Conservation (phyloP, 2,329 filamentous ascomycete genomes). For the Aspergillus hiratsukae region DNA sequence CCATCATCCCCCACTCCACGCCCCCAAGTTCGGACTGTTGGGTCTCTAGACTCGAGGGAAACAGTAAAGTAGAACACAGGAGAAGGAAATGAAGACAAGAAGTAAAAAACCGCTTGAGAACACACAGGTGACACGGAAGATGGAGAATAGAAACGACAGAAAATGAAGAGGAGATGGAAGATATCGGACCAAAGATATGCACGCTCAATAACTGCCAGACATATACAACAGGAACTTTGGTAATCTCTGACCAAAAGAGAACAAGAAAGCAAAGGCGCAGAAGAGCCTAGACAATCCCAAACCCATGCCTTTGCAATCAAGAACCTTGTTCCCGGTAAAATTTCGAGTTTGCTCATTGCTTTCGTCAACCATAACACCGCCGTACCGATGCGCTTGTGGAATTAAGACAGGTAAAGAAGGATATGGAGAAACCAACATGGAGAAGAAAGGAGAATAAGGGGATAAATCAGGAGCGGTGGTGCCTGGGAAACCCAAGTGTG, state of each 20-base stretch:
- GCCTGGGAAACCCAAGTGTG: slow-evolving; percentile 1
- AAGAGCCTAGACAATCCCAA: background rate
- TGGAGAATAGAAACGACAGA: slow-evolving; percentile 7
- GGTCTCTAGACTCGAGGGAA: background rate
- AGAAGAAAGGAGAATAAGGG: slow-evolving; percentile 5
- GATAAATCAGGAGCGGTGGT: slow-evolving; percentile 1
- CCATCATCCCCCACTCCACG: background rate
- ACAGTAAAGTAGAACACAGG: slow-evolving; percentile 13
- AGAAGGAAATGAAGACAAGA: slow-evolving; percentile 2
- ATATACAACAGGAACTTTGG: slow-evolving; percentile 28
- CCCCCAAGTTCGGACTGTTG: background rate
- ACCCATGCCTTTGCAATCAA: background rate
- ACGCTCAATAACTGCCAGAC: slow-evolving; percentile 35
- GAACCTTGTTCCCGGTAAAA: slow-evolving; percentile 13
- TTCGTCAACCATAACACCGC: slow-evolving; percentile 36
- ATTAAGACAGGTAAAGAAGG: slow-evolving; percentile 14
- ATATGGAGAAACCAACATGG: background rate
- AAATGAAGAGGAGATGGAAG: slow-evolving; percentile 18
- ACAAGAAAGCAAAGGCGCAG: slow-evolving; percentile 6
- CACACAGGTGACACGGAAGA: slow-evolving; percentile 4
- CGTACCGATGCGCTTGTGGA: slow-evolving; percentile 18
- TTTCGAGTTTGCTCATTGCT: slow-evolving; percentile 28
- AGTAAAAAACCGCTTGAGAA: background rate
- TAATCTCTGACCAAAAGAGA: slow-evolving; percentile 12
- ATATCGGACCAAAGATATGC: slow-evolving; percentile 23